Evolutionary conservation across 352 stramenopile genomes (phyloP).

Genomic region (Pythium aquatile): DNA sequence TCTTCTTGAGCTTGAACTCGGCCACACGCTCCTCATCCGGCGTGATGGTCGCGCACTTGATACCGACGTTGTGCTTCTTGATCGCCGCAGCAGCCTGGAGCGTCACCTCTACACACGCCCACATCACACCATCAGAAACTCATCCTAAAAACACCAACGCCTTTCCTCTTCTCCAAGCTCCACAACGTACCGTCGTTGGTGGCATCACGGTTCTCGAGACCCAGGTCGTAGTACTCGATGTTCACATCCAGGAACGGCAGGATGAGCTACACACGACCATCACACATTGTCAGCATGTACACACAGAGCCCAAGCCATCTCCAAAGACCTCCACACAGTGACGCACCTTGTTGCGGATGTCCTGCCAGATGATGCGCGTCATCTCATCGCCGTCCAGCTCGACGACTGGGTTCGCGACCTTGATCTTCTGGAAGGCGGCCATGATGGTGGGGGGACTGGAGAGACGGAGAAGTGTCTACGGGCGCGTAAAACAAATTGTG

Average conservation of each 20-base stretch:
- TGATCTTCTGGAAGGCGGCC: conserved; percentile 57
- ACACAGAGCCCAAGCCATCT: neutral
- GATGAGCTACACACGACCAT: conserved; percentile 55
- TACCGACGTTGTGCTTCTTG: conserved; percentile 75
- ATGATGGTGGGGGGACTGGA: neutral
- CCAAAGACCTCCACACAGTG: neutral
- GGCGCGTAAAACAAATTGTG: conserved; percentile 12
- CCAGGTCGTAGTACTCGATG: conserved; percentile 87
- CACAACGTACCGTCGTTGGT: conserved; percentile 63
- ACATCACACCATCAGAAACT: neutral
- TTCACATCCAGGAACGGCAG: conserved; percentile 80
- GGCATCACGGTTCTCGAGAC: conserved; percentile 72
- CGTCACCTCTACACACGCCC: conserved; percentile 50
- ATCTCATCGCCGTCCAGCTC: conserved; percentile 88
- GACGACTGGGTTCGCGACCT: conserved; percentile 76
- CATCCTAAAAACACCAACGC: too few species aligned
- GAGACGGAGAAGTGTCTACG: neutral
- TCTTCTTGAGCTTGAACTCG: conserved; percentile 86
- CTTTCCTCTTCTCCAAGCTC: neutral
- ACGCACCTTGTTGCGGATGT: conserved; percentile 55
- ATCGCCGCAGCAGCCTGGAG: conserved; percentile 78
- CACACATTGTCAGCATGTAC: neutral
- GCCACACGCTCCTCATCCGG: conserved; percentile 80
- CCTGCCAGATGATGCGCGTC: conserved; percentile 74
- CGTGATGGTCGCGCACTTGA: conserved; percentile 91